Evolutionary conservation across 2,329 filamentous ascomycete species (phyloP).

Genomic region (Thelonectria olida): DNA sequence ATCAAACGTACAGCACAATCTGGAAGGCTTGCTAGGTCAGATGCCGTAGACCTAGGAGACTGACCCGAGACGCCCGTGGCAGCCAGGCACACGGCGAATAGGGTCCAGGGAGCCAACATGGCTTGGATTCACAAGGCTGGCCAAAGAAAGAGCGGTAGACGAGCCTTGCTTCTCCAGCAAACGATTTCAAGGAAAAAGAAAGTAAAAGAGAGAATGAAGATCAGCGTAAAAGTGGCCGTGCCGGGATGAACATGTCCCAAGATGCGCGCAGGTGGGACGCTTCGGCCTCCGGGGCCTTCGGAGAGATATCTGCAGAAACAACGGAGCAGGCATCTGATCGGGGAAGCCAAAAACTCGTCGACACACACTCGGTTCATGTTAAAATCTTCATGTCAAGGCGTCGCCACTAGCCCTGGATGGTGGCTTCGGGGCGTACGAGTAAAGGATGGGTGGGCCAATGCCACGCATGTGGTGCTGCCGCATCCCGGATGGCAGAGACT

Average conservation of each 20-base stretch:
- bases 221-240: background rate
- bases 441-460: background rate
- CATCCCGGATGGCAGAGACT: too few species aligned
- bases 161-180: too few species aligned
- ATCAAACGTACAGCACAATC: conserved; percentile 43
- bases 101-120: background rate
- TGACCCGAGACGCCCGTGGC: background rate
- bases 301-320: background rate
- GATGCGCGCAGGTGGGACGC: background rate
- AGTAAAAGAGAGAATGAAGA: background rate
- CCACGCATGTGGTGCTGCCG: background rate
- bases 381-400: background rate
- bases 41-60: background rate
- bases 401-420: background rate
- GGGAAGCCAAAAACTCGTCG: background rate
- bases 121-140: background rate
- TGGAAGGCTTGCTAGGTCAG: conserved; percentile 22
- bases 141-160: too few species aligned
- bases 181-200: background rate
- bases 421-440: background rate
- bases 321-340: background rate
- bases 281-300: background rate
- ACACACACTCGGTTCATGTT: background rate
- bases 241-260: background rate
- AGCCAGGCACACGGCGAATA: background rate